Evolutionary conservation across 2,329 filamentous ascomycete genomes (phyloP), one percentile per base, ranked within the genome.

Genomic region (Zasmidium cellare): DNA sequence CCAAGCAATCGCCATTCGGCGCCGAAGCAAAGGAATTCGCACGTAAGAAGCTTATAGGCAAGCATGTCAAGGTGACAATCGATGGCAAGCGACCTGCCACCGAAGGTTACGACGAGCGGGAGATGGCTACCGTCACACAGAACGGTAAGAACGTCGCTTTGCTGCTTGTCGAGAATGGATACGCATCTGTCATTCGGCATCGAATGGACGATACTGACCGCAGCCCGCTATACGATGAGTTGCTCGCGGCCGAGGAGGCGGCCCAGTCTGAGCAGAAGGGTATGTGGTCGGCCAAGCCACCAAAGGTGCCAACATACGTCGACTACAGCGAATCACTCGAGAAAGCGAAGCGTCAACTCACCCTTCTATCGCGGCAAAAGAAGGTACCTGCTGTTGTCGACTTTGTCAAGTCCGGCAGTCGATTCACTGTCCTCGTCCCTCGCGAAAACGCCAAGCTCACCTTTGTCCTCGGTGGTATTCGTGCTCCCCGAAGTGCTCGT

Each of bases 1-100:
- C 90, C 19, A 88, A 91, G 57, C 93, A 97, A 75, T 84, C 90
- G 44, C 91, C 92, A 0, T 99, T 93, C 80, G 84, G 87, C 65
- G 89, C 94, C 12, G 93, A 97, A 72, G 93, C 94, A 28, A 99
- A 99, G 80, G 94, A 99, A 73, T 97, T 93, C 72, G 75, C 97
- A 63, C 87, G 94, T 55, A 96, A 96, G 82, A 91, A 88, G 74
- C 76, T 97, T 28, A 99, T 99, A 70, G 94, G 92, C 60, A 99
- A 99, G 81, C 91, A 96, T 65, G 91, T 97, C 65, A 90, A 89
- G 74, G 86, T 97, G 56, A 88, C 84, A 54, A 86, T 96, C 59
- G 92, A 99, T 72, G 94, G 94, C 57, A 91, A 91, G 74, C 92
- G 94, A 76, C 88, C 93, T 46, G 92, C 91, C 1, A 88, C 83